Conservation (phyloP, 805 yeast genomes). For the Priceomyces fermenticarens region DNA sequence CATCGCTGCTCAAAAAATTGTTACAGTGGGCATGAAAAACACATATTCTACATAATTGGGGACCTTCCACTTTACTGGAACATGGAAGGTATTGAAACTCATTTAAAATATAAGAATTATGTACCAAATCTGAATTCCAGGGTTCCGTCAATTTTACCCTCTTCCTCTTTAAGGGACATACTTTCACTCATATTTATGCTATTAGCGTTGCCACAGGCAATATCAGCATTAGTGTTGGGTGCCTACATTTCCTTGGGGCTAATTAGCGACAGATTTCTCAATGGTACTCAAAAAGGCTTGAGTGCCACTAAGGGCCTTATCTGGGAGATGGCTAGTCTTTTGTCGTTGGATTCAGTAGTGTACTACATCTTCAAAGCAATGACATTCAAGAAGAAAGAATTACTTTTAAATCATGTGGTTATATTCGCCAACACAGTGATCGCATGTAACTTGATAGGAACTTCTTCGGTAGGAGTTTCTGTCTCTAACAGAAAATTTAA, state of each 20-base stretch:
- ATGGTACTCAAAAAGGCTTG: background rate
- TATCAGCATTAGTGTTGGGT: conserved; percentile 19
- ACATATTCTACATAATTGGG: no score
- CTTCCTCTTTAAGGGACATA: conserved; percentile 28
- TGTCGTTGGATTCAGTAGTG: conserved; percentile 21
- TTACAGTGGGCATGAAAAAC: no score
- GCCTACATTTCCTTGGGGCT: conserved; percentile 18
- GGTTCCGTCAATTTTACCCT: conserved; percentile 13
- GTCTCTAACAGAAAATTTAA: conserved; percentile 6
- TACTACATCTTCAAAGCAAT: conserved; percentile 20
- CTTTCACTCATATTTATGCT: conserved; percentile 30
- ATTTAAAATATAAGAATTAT: background rate
- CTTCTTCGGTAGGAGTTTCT: conserved; percentile 16
- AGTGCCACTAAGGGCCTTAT: background rate
- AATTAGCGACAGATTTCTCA: conserved; percentile 17
- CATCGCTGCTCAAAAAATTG: no score
- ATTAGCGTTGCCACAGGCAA: conserved; percentile 23
- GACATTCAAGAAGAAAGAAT: conserved; percentile 2
- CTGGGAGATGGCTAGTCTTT: conserved; percentile 12
- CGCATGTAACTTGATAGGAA: conserved; percentile 28
- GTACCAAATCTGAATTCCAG: background rate
- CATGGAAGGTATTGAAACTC: conserved; percentile 6
- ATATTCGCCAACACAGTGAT: conserved; percentile 29
- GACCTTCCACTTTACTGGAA: conserved; percentile 1
- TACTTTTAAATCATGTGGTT: conserved; percentile 10